phyloP scores from a whole-genome alignment of 225 moss, liverwort and hornwort genomes.

The Takakia lepidozioides region DNA sequence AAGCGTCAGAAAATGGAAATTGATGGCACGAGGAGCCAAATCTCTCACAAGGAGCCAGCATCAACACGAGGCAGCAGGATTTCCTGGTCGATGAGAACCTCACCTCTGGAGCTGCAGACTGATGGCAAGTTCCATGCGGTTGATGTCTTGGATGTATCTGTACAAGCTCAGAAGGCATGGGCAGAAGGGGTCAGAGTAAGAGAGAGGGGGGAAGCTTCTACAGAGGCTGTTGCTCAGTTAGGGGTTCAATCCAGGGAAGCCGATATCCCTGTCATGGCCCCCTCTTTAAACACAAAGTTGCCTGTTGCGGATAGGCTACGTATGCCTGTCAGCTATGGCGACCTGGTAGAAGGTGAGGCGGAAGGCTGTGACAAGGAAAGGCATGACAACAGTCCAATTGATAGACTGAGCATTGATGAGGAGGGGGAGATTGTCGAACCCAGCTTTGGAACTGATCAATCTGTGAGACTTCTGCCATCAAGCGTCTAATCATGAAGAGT shows the following conservation, averaged over 20 bases:
- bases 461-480: too few relatives aligned
- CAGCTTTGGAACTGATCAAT: too few relatives aligned
- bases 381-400: neutral
- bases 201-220: conserved; percentile 19
- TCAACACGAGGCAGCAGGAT: conserved; percentile 4
- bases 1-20: conserved; percentile 46
- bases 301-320: conserved; percentile 59
- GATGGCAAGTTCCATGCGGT: conserved; percentile 24
- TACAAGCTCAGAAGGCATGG: conserved; percentile 78
- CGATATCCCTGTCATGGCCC: neutral
- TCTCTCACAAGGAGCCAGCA: too few relatives aligned
- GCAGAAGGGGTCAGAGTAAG: conserved; percentile 59
- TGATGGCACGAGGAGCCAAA: too few relatives aligned
- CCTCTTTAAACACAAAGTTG: conserved; percentile 7
- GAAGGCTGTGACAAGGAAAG: neutral
- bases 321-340: conserved; percentile 64
- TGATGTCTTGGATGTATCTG: conserved; percentile 27
- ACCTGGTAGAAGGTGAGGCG: conserved; percentile 42
- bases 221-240: neutral
- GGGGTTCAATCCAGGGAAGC: neutral
- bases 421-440: neutral
- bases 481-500: too few relatives aligned
- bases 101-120: conserved; percentile 13
- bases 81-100: conserved; percentile 13
- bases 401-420: neutral